Base-by-base conservation (phyloP, 2,329 filamentous ascomycete genomes). In the Pseudogymnoascus sp. region DNA sequence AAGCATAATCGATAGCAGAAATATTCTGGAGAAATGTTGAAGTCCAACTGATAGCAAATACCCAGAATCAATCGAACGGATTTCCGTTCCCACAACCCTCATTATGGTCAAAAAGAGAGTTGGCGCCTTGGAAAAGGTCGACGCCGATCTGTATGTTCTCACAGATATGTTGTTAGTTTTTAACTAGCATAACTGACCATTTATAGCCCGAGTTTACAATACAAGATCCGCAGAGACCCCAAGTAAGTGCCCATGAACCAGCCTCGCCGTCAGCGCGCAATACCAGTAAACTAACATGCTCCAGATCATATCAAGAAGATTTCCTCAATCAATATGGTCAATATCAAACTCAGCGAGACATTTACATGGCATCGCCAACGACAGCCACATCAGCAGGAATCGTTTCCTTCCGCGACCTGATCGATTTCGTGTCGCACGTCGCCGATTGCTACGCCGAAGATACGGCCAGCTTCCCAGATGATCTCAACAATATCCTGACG, bases 371-470 rank as follows among this genome's bases (percentile, higher is more conserved):
- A 44, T 89, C 91, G 59, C 95, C 95, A 5, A 82, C 87, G 12
- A 89, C 89, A 8, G 88, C 89, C 61, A 90, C 90, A 63, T 85
- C 89, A 70, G 88, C 88, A 53, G 90, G 91, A 56, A 81, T 93
- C 64, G 86, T 95, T 62, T 91, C 91, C 11, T 89, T 99, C 70
- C 88, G 90, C 71, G 93, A 97, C 72, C 84, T 96, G 69, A 89
- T 99, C 70, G 93, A 97, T 72, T 90, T 99, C 70, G 88, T 97
- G 70, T 88, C 93, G 18, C 95, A 99, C 77, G 89, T 96, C 66
- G 89, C 93, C 73, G 93, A 97, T 73, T 96, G 91, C 78, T 99
- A 96, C 76, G 91, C 91, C 60, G 84, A 89, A 64, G 84, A 93
- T 66, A 93, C 92, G 1, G 81, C 81, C 61, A 80, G 83, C 8